Evolutionary conservation across 2,329 filamentous ascomycete genomes (phyloP), one percentile per base, ranked within the genome.

Genomic region (Aotearoamyces nothofagi): DNA sequence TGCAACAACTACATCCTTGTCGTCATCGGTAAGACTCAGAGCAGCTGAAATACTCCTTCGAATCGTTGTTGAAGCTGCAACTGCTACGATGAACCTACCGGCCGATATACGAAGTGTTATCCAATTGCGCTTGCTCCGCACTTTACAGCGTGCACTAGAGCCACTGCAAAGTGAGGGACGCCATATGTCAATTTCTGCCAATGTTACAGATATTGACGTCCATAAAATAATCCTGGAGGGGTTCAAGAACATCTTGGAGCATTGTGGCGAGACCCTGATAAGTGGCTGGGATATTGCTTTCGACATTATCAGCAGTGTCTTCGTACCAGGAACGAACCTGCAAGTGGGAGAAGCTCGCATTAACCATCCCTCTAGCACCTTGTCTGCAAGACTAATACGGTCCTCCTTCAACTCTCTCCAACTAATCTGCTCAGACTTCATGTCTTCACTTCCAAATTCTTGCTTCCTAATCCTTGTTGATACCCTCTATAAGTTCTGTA

Each of bases 381-480:
- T 65, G 27, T 87, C 84, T 9, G 64, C 73, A 24, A 77, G 76
- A 39, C 66, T 96, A 13, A 79, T 93, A 29, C 70, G 84, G 36
- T 78, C 82, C 10, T 80, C 87, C 0, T 98, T 98, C 50, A 78
- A 72, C 38, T 92, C 86, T 2, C 60, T 92, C 9, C 83, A 96
- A 49, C 69, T 98, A 3, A 78, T 98, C 25, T 92, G 86, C 51
- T 94, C 90, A 0, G 90, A 98, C 51, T 98, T 98, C 45, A 56
- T 98, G 17, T 65, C 74, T 9, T 73, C 79, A 5, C 64, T 75
- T 32, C 79, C 70, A 25, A 72, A 69, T 49, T 68, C 61, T 27
- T 94, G 68, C 57, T 81, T 78, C 51, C 64, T 75, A 34, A 69
- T 76, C 33, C 66, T 98, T 10, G 74, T 96, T 36, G 79, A 92